Base-by-base conservation (phyloP, 306 rosid genomes). In the Corylus heterophylla region DNA sequence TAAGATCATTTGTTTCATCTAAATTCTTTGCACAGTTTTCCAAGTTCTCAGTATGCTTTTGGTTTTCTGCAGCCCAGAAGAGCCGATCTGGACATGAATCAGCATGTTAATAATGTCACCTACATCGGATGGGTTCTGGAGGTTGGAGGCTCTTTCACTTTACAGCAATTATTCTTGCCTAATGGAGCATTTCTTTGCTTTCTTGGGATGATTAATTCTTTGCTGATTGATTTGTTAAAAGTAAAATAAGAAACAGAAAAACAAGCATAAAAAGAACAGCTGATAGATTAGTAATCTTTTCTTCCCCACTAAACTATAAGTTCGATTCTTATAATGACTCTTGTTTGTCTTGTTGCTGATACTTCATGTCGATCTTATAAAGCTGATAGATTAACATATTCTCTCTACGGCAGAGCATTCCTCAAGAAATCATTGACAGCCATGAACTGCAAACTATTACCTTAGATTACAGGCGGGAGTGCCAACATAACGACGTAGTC, bases 71-170 rank as follows among this genome's bases (percentile, higher is more conserved):
- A 95, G 99, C 97, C 98, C 12, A 83, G 98, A 81, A 89, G 99
- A 88, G 97, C 96, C 31, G 98, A 95, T 87, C 85, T 95, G 45
- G 98, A 95, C 89, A 93, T 91, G 99, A 95, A 95, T 81, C 97
- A 85, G 80, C 98, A 93, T 84, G 98, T 95, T 83, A 95, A 92
- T 87, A 95, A 95, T 54, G 99, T 95, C 78, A 78, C 92, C 59
- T 93, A 93, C 79, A 90, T 93, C 64, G 99, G 96, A 84, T 95
- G 99, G 99, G 93, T 95, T 77, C 92, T 95, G 73, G 97, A 95
- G 97, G 99, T 91, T 82, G 75, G 42, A 13, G 31, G 42, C 68
- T 27, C 42, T 62, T 61, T 13, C 68, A 25, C 42, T 62, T 12
- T 62, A 62, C 29, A 35, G 64, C 64, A 17, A 25, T 17, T 55